Evolutionary conservation across 768 basidiomycete genomes (phyloP), one percentile per base, ranked within the genome.

Genomic region (Leccinellum rugosiceps): DNA sequence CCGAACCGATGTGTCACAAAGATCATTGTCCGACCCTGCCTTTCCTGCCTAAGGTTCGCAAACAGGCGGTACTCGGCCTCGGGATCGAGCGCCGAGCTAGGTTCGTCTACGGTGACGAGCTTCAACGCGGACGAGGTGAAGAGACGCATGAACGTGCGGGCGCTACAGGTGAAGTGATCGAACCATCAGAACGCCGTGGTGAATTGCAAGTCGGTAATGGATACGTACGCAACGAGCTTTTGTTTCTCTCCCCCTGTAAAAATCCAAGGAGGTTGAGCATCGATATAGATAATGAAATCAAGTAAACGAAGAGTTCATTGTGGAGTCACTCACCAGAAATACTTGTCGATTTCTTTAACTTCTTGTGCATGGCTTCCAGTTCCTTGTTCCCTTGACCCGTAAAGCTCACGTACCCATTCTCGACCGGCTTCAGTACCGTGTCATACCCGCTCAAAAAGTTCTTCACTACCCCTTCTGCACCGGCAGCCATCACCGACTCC

Each of bases 1-100:
- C 72, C 75, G 43, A 74, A 76, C 5, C 76, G 70, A 58, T 78
- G 77, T 0, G 75, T 76, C 5, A 76, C 73, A 34, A 78, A 77
- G 25, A 78, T 65, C 72, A 76, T 72, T 4, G 76, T 78, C 41
- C 72, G 68, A 1, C 71, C 75, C 15, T 69, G 58, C 43, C 73
- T 65, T 28, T 66, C 54, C n/a, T 52, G 52, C 5, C 65, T 63
- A 3, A 75, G 63, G 19, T 63, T 63, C 3, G 67, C 51, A 50
- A 75, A 75, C 0, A 75, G 61, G 43, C 64, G 67, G 50, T 62
- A 72, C 56, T 77, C 76, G 2, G 68, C 72, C 41, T 69, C 63
- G 0, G 75, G 72, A 53, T 77, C 76, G 30, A 76, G 66, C 2
- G 74, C 74, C 1, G 76, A 74, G 44, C 66, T 75, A 2, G 76